These are phyloP conservation scores for Fusarium fracticaudum DNA, from an alignment of 2,329 filamentous ascomycete species.

Conservation along the genomic window DNA sequence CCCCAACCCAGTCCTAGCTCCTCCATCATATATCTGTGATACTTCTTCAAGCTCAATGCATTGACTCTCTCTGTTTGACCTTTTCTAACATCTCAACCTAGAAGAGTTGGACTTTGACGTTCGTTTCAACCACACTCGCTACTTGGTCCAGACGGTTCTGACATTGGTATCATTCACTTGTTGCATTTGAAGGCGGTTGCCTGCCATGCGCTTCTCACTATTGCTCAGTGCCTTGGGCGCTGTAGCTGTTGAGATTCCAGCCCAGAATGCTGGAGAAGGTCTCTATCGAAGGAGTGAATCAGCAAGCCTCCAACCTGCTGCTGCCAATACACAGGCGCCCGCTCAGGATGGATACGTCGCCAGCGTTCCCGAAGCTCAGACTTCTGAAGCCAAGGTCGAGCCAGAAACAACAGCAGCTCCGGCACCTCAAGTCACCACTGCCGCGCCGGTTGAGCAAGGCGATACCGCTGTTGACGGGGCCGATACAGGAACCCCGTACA, in stretches of 20 bases:
- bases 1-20: slow-evolving; percentile 24
- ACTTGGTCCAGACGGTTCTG: slow-evolving; percentile 3
- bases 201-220: slow-evolving; percentile 38
- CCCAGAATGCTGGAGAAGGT: not conserved
- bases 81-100: slow-evolving; percentile 14
- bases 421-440: slow-evolving; percentile 1
- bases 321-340: not conserved
- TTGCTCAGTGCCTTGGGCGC: slow-evolving; percentile 33
- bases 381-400: not conserved
- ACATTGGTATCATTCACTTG: slow-evolving; percentile 21
- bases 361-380: not conserved
- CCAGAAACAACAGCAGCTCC: not conserved
- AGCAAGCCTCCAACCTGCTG: not conserved
- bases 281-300: slow-evolving; percentile 21
- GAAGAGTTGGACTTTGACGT: slow-evolving; percentile 7
- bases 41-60: slow-evolving; percentile 6
- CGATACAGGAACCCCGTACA: not conserved
- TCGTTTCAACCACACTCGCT: slow-evolving; percentile 35
- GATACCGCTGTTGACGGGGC: not conserved
- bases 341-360: slow-evolving; percentile 15
- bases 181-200: slow-evolving; percentile 1
- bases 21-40: slow-evolving; percentile 37
- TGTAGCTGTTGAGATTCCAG: slow-evolving; percentile 26
- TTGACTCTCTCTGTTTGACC: not conserved
- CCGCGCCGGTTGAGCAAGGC: not conserved